Evolutionary conservation across 1,284 basidiomycete genomes (phyloP).

Genomic region (Pseudozyma tsukubaensis): DNA sequence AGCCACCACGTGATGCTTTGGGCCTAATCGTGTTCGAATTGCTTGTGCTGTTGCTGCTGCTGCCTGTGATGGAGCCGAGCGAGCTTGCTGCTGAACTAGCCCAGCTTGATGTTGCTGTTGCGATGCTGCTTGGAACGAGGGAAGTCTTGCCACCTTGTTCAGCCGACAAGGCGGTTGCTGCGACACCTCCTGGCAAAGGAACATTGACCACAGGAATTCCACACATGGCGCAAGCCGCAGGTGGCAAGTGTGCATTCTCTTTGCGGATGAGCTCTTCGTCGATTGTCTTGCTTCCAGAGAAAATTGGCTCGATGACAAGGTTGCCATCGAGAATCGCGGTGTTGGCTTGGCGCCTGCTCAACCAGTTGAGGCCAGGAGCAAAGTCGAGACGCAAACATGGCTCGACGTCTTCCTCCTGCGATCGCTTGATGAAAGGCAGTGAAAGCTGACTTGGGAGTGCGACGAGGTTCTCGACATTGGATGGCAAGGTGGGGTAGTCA

Average conservation of each 20-base stretch:
- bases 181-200: conserved; percentile 49
- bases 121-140: conserved; percentile 40
- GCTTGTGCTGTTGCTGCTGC: conserved; percentile 18
- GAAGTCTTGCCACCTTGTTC: conserved; percentile 45
- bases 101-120: conserved; percentile 49
- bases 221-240: conserved; percentile 64
- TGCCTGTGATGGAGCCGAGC: conserved; percentile 44
- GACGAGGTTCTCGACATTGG: conserved; percentile 61
- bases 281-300: conserved; percentile 67
- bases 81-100: conserved; percentile 50
- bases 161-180: conserved; percentile 32
- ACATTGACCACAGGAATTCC: conserved; percentile 63
- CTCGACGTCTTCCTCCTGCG: conserved; percentile 90
- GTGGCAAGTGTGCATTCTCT: conserved; percentile 55
- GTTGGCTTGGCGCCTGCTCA: conserved; percentile 86
- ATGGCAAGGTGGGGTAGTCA: conserved; percentile 73
- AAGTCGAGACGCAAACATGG: conserved; percentile 90
- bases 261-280: conserved; percentile 58
- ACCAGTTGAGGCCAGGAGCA: conserved; percentile 93
- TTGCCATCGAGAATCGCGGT: conserved; percentile 88
- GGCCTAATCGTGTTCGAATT: conserved; percentile 37
- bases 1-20: conserved; percentile 40
- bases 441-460: conserved; percentile 70
- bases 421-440: conserved; percentile 84
- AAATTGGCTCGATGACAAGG: conserved; percentile 88